Evolutionary conservation across 2,329 filamentous ascomycete species (phyloP), one percentile per base, ranked within the genome.

Genomic region (Colletotrichum euphorbiae): DNA sequence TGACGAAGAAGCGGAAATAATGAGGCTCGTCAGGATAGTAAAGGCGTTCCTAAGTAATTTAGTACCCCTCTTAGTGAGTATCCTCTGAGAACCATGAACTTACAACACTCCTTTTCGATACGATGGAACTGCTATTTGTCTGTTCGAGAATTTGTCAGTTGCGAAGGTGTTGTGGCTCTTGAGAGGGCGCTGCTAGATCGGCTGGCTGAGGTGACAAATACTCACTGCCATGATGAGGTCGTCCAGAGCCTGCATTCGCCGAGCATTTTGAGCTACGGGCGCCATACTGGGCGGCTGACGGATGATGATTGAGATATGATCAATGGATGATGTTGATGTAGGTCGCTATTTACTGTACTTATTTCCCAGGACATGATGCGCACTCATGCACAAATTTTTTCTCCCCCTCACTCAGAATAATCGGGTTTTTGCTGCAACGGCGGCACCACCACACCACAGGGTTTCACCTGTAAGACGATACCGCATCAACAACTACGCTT

Each of bases 81-180:
- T 17, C 40, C 11, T 15, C n/a, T 19, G 28, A 36, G 15, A 6
- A 31, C 38, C 15, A 15, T 9, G 15, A 6, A 45, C 66, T 48
- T 76, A 97, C 94, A n/a, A 98, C 94, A 74, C 93, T 96, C 72
- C 94, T 85, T 77, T 98, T 98, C 13, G 94, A 97, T 15, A 94
- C 91, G 72, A 97, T 97, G 75, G 93, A 97, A 79, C 92, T 95
- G 76, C 90, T 94, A 77, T 97, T 97, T 66, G 94, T 98, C 88
- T 92, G 24, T 66, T 38, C 57, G 40, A 56, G n/a, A 6, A 28
- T 28, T 28, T 28, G 28, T 28, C 7, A 28, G 28, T 28, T 28
- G 28, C 28, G 28, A 28, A 28, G 28, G 28, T 28, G 6, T 7
- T 7, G 28, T 43, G 36, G 36, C 11, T 15, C 15, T 38, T 8